Base-by-base conservation (phyloP, 371 early-diverging fungal species). In the Lichtheimia ramosa region DNA sequence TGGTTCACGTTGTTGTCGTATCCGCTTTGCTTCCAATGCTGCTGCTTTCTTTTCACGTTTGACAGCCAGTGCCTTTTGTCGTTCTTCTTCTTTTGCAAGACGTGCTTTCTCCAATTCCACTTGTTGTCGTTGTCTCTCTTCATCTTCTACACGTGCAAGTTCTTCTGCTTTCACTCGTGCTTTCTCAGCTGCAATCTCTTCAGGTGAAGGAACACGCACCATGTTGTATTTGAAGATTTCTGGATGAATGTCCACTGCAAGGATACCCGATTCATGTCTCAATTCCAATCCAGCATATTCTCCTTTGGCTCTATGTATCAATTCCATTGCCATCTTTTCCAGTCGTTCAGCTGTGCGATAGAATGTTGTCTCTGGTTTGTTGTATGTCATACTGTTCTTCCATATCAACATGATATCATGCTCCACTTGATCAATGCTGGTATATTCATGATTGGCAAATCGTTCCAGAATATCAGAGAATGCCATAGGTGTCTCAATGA, bases 341-440 rank as follows among this genome's bases (percentile, higher is more conserved):
- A 87, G 58, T 24, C 75, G 65, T 25, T 73, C 71, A 0, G 94
- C 96, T 1, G 87, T 64, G 43, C 83, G 82, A 63, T 82, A 87
- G 65, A 92, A 95, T 3, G 78, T 62, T 0, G 94, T 94, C 15
- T 89, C 86, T 0, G 81, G 69, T 48, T 77, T 77, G 71, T 95
- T 95, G 71, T 93, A 95, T 0, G 78, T 65, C 79, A 87, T 77
- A 46, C 91, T 85, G 71, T 95, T 95, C 16, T 66, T 62, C 74
- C 89, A 92, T 18, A 92, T 90, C 53, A 89, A 68, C 5, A 80
- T 66, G 24, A 90, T 56, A 63, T 93, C 93, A 23, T 63, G 65
- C 68, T 82, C 71, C 25, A 83, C 79, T 51, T 67, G 74, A 20
- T 77, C 69, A 18, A 83, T 40, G 15, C 56, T 61, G 1, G 42